Percentiles rank a stretch among this genome's conserved stretches.
Conservation (phyloP, 805 yeast species). For the Dipodascopsis uninucleata region DNA sequence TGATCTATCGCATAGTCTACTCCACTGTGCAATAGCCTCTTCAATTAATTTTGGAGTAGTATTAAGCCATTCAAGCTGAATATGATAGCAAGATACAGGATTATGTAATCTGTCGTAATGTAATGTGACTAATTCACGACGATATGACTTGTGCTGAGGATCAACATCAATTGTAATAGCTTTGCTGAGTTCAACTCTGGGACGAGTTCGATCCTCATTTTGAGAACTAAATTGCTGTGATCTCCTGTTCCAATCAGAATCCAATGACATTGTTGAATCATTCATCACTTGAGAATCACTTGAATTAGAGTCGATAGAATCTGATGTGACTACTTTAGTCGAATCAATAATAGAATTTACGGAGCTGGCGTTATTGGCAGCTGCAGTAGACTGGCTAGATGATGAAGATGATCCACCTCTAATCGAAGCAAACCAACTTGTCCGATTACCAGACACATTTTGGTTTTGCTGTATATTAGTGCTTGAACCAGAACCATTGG, state of each 20-base stretch:
- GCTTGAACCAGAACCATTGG: too few relatives aligned
- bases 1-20: slow-evolving; percentile 77
- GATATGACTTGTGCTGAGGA: slow-evolving; percentile 62
- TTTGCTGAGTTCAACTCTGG: slow-evolving; percentile 57
- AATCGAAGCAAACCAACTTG: slow-evolving; percentile 25
- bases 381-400: too few relatives aligned
- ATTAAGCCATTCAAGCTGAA: slow-evolving; percentile 87
- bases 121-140: slow-evolving; percentile 73
- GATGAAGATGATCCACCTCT: slow-evolving; percentile 12
- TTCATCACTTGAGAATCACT: too few relatives aligned
- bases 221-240: slow-evolving; percentile 11
- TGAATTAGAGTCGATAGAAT: too few relatives aligned
- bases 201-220: slow-evolving; percentile 8
- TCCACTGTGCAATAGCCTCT: slow-evolving; percentile 71
- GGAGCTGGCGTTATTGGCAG: too few relatives aligned
- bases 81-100: slow-evolving; percentile 90
- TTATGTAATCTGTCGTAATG: slow-evolving; percentile 91
- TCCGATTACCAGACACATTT: too few relatives aligned
- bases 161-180: slow-evolving; percentile 71
- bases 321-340: too few relatives aligned
- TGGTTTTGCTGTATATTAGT: too few relatives aligned
- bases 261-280: slow-evolving; percentile 23
- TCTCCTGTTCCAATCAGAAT: slow-evolving; percentile 13
- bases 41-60: slow-evolving; percentile 83
- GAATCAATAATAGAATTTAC: too few relatives aligned